phyloP scores from a whole-genome alignment of 2,329 filamentous ascomycete species.

The Fusarium luffae region DNA sequence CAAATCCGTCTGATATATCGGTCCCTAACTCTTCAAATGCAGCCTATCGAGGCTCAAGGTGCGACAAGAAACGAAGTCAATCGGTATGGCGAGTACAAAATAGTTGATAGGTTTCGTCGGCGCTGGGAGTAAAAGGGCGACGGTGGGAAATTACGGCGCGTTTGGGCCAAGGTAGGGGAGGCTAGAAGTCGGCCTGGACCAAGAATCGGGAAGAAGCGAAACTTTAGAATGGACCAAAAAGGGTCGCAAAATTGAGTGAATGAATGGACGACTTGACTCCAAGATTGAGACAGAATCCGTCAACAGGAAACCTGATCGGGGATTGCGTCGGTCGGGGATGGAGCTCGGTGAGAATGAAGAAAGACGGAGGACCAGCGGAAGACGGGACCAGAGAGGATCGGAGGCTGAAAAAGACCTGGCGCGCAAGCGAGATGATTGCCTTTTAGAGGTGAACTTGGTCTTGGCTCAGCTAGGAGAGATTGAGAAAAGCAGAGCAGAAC shows the following conservation, averaged over 20 bases:
- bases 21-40: constrained; percentile 43
- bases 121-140: constrained; percentile 31
- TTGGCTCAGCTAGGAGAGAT: constrained; percentile 47
- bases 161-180: constrained; percentile 36
- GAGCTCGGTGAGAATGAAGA: constrained; percentile 47
- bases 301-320: constrained; percentile 41
- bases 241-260: constrained; percentile 19
- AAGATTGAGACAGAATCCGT: constrained; percentile 32
- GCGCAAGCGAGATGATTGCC: constrained; percentile 65
- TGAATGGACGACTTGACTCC: constrained; percentile 29
- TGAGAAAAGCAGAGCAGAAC: constrained; percentile 37
- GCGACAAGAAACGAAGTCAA: constrained; percentile 32
- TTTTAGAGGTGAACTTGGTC: constrained; percentile 55
- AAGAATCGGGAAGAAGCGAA: constrained; percentile 33
- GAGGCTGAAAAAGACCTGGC: constrained; percentile 57
- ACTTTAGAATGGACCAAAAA: constrained; percentile 18
- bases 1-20: constrained; percentile 40
- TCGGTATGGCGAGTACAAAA: constrained; percentile 19
- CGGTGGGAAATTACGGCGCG: constrained; percentile 39
- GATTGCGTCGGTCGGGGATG: constrained; percentile 45
- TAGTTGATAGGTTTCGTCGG: constrained; percentile 22
- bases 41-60: constrained; percentile 43
- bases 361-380: constrained; percentile 41
- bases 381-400: constrained; percentile 49
- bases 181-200: constrained; percentile 27